These are phyloP conservation scores for Tuber brumale DNA, from an alignment of 495 filamentous ascomycete genomes.

Conservation along the genomic window DNA sequence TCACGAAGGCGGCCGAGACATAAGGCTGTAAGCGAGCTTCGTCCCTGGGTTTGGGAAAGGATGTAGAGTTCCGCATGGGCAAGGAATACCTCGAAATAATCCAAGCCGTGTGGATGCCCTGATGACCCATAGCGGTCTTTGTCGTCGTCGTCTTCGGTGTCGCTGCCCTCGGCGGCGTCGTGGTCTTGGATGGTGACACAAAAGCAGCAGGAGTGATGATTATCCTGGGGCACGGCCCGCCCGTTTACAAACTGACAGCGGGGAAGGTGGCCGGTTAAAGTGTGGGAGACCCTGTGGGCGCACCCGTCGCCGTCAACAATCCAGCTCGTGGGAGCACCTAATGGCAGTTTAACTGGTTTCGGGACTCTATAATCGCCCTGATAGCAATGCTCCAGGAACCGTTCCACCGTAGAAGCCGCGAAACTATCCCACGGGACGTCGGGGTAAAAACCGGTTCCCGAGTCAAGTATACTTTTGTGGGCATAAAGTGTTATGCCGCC, in stretches of 20 bases:
- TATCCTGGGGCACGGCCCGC: neutral
- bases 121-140: neutral
- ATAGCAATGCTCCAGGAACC: conserved; percentile 84
- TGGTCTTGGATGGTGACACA: too few relatives aligned
- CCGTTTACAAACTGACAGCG: neutral
- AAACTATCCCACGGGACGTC: neutral
- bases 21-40: neutral
- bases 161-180: neutral
- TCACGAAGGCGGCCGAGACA: neutral
- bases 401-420: conserved; percentile 55
- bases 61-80: neutral
- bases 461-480: neutral
- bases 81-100: neutral
- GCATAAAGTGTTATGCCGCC: neutral
- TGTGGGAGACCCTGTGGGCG: neutral
- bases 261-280: too few relatives aligned
- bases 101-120: neutral
- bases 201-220: neutral
- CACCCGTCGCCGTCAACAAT: neutral
- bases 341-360: neutral
- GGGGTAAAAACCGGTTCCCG: neutral
- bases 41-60: neutral
- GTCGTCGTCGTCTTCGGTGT: neutral
- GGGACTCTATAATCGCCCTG: conserved; percentile 61
- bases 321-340: neutral